A percentile compares a stretch with the other conserved stretches of the same genome.
Evolutionary conservation across 176 grass and related monocot species (phyloP).

Genomic region (Triticum dicoccoides): DNA sequence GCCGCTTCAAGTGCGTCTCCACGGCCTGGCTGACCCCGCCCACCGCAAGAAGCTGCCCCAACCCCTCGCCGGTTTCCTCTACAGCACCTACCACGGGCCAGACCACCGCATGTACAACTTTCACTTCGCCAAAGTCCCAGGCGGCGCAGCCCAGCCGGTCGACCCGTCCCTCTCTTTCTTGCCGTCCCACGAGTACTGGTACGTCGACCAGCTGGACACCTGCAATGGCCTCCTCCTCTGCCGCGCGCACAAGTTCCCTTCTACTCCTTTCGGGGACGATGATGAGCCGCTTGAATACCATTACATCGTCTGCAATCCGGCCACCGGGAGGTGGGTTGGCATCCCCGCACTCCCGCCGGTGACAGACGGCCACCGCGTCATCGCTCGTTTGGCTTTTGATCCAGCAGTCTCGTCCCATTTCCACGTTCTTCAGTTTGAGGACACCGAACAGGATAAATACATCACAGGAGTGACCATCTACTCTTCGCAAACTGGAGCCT

Average conservation of each 20-base stretch:
- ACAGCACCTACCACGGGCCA: background rate
- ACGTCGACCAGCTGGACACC: background rate
- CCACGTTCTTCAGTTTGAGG: background rate
- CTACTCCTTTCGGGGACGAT: background rate
- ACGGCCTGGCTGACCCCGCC: too few species aligned
- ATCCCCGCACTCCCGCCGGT: background rate
- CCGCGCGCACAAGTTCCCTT: background rate
- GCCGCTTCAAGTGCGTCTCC: too few species aligned
- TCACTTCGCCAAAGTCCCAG: background rate
- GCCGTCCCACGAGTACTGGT: background rate
- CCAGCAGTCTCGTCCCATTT: background rate
- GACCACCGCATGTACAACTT: background rate
- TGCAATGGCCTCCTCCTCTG: conserved; percentile 2
- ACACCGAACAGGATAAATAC: background rate
- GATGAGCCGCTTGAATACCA: background rate
- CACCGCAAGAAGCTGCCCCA: background rate
- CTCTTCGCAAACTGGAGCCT: background rate
- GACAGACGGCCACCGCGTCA: background rate
- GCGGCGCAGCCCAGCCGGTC: background rate
- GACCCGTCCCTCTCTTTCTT: background rate
- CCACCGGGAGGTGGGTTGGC: background rate
- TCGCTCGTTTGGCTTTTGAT: background rate
- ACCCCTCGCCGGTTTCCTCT: background rate
- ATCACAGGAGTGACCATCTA: background rate
- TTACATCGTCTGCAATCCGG: background rate